Evolutionary conservation across 192 early-diverging fungal genomes (phyloP), one percentile per base, ranked within the genome.

Genomic region (Gamsiella multidivaricata): DNA sequence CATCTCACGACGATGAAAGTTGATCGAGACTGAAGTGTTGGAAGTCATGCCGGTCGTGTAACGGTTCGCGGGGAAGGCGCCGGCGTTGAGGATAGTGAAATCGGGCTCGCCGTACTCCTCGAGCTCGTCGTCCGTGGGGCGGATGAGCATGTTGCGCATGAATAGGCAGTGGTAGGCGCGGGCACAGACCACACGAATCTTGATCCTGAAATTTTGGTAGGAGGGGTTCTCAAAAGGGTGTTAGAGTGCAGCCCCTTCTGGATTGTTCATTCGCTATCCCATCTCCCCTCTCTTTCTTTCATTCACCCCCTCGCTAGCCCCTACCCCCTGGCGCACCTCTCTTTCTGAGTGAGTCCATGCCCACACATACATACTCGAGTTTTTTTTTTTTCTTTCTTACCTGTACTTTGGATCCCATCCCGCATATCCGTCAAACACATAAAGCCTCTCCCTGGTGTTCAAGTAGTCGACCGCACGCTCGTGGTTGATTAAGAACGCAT

Each of bases 91-190:
- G 70, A 98, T 98, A 33, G 96, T 98, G 72, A 98, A 97, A 79
- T 98, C 96, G 20, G 97, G 97, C 80, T 93, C 90, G 53, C 97
- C 97, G 82, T 94, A 99, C 81, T 84, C 84, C 45, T 88, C 92
- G 17, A 97, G 91, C 85, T 99, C 97, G 49, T 94, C 90, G 10
- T 83, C 83, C 22, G 95, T 95, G 28, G 97, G 96, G 51, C 97
- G 94, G 84, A 99, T 97, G 59, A 99, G 86, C 96, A 99, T 99
- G 89, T 99, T 97, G 86, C 91, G 87, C 97, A 99, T 99, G 82
- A 99, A 99, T 64, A 99, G 87, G 33, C 93, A 88, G 72, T 99
- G 96, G 86, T 99, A 98, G 43, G 97, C 96, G 64, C 95, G 92
- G 29, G 95, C 91, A 73, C 94, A 94, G 67, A 99, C 92, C 12